phyloP scores from a whole-genome alignment of 2,329 filamentous ascomycete species.

The Fusarium aywerte region DNA sequence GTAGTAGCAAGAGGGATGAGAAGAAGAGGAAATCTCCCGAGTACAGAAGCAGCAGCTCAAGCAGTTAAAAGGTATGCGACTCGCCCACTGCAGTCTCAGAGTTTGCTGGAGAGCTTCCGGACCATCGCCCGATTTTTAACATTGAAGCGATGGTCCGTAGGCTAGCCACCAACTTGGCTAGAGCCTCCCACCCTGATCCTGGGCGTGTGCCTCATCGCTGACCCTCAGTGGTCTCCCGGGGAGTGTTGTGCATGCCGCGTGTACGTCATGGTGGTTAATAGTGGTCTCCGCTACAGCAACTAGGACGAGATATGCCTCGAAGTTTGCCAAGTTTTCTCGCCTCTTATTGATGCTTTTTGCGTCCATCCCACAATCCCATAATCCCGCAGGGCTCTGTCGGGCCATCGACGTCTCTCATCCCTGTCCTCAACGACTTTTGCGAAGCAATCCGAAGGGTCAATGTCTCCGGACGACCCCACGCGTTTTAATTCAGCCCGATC shows the following conservation, averaged over 20 bases:
- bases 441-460: slow-evolving; percentile 24
- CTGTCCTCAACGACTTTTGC: slow-evolving; percentile 19
- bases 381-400: slow-evolving; percentile 19
- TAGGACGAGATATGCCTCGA: slow-evolving; percentile 35
- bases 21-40: slow-evolving; percentile 15
- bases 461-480: slow-evolving; percentile 34
- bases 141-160: slow-evolving; percentile 46
- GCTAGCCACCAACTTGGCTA: slow-evolving; percentile 28
- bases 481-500: slow-evolving; percentile 11
- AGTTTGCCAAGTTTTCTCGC: slow-evolving; percentile 26
- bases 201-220: slow-evolving; percentile 37
- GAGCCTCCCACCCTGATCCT: slow-evolving; percentile 40
- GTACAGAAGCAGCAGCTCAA: slow-evolving; percentile 26
- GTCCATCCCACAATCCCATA: slow-evolving; percentile 28
- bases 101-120: slow-evolving; percentile 41
- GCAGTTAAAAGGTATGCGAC: slow-evolving; percentile 34
- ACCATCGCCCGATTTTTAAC: slow-evolving; percentile 43
- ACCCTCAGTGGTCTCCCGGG: slow-evolving; percentile 40
- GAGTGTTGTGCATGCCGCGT: slow-evolving; percentile 40
- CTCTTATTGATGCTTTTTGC: slow-evolving; percentile 37
- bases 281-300: slow-evolving; percentile 35
- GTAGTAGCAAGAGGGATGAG: slow-evolving; percentile 28
- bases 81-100: slow-evolving; percentile 26
- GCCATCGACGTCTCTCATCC: slow-evolving; percentile 31
- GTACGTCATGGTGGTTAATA: slow-evolving; percentile 44